Percentiles rank a stretch among this genome's conserved stretches.
Evolutionary conservation across 2,329 filamentous ascomycete species (phyloP).

Genomic region (Colletotrichum chrysophilum): DNA sequence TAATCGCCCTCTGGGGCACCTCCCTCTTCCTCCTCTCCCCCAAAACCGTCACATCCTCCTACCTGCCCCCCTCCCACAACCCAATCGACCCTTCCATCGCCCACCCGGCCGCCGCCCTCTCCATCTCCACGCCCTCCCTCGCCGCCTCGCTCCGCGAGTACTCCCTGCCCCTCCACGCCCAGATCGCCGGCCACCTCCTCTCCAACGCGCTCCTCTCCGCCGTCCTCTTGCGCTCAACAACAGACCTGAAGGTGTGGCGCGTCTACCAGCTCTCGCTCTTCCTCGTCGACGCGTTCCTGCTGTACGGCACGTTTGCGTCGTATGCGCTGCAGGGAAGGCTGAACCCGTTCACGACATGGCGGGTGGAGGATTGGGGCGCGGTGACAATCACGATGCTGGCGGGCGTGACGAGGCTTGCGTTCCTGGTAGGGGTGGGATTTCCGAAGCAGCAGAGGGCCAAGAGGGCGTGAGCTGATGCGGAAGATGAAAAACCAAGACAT

Average conservation of each 20-base stretch:
- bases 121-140: background rate
- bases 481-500: rapidly evolving
- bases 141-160: background rate
- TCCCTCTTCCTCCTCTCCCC: conserved; percentile 7
- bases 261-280: conserved; percentile 2
- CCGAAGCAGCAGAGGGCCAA: background rate
- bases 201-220: conserved; percentile 1
- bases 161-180: conserved; percentile 1
- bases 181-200: conserved; percentile 1
- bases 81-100: background rate
- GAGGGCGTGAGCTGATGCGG: background rate
- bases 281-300: background rate
- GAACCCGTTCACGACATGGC: background rate
- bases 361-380: conserved; percentile 3
- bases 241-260: background rate
- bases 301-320: background rate
- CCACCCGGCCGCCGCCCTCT: background rate
- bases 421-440: background rate
- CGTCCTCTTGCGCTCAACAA: background rate
- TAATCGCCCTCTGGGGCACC: conserved; percentile 6
- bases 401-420: background rate
- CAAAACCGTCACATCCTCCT: background rate
- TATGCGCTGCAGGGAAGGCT: background rate
- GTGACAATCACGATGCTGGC: background rate
- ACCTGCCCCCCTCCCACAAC: background rate